Conservation (phyloP, 768 basidiomycete genomes). For the Pleurotus eryngii region DNA sequence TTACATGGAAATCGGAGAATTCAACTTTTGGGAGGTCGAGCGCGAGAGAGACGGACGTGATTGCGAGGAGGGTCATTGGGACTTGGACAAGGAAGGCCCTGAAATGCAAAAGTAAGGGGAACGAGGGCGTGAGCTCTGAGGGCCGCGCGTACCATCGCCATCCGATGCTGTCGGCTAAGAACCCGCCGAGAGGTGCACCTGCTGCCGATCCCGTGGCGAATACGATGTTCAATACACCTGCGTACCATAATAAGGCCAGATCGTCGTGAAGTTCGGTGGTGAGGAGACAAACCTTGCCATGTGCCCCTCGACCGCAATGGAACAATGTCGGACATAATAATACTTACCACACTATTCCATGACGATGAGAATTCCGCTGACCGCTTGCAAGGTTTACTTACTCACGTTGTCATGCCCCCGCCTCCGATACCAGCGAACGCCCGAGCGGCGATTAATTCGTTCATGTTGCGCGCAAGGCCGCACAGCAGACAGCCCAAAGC, state of each 20-base stretch:
- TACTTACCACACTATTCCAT: slow-evolving; percentile 47
- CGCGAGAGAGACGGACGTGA: slow-evolving; percentile 47
- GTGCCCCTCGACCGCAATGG: slow-evolving; percentile 61
- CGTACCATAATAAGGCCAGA: background rate
- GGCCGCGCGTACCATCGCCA: slow-evolving; percentile 53
- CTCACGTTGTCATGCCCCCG: slow-evolving; percentile 62
- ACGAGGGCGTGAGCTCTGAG: background rate
- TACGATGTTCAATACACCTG: slow-evolving; percentile 57
- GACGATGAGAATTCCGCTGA: background rate
- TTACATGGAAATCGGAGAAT: slow-evolving; percentile 39
- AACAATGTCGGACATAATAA: slow-evolving; percentile 65
- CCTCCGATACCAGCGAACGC: slow-evolving; percentile 60
- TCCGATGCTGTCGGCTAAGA: slow-evolving; percentile 59
- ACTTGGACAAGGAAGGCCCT: slow-evolving; percentile 63
- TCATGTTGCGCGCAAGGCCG: slow-evolving; percentile 52
- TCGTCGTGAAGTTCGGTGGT: background rate
- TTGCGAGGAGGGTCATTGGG: slow-evolving; percentile 51
- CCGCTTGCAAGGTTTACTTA: background rate
- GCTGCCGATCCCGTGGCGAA: slow-evolving; percentile 54
- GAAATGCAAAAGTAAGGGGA: background rate
- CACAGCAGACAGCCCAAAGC: slow-evolving; percentile 52
- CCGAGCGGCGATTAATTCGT: slow-evolving; percentile 47
- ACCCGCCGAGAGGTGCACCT: slow-evolving; percentile 63
- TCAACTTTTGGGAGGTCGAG: slow-evolving; percentile 50
- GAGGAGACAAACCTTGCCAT: slow-evolving; percentile 51